Evolutionary conservation across 768 basidiomycete species (phyloP), one percentile per base, ranked within the genome.

Genomic region (Suillus bovinus): DNA sequence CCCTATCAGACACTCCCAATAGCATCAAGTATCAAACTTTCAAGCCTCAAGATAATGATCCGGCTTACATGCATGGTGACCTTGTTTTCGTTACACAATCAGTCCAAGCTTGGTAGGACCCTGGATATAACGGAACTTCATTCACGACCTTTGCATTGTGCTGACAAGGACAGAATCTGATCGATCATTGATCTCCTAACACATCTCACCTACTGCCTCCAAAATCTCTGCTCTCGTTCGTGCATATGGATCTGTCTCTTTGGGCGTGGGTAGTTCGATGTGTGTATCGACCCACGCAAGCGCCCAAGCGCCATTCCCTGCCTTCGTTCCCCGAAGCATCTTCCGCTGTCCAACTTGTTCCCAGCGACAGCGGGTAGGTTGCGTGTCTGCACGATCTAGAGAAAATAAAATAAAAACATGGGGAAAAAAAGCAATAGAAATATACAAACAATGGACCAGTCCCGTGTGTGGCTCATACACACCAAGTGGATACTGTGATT

Each of bases 381-480:
- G 94, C 1, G 90, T 92, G 68, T 93, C 87, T 1, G 78, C 72
- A 17, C 89, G 90, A 72, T 93, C 93, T 94, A 62, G 29, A 53
- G 34, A 62, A 64, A 36, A 38, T 22, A 22, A 63, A 63, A 47
- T 36, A 61, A 27, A 63, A 41, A 60, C 41, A 8, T 36, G 24
- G 54, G 42, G 34, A 47, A 29, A 42, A 29, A 38, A 13, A 63
- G 53, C 42, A 16, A 50, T 52, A 11, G 46, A 65, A 22, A 36
- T 31, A 62, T 59, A 79, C 88, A 70, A 70, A 93, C 93, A 91
- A 68, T 89, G 84, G 7, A 93, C 82, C 36, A 88, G 71, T 42
- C 88, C 87, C 0, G 88, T 82, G 70, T 96, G 93, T 9, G 93
- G 87, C 67, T 96, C 94, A 68, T 94, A 96, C 24, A 88, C 79